Percentiles rank a stretch among this genome's conserved stretches.
Conservation (phyloP, 768 basidiomycete genomes). For the Termitomyces sp. region DNA sequence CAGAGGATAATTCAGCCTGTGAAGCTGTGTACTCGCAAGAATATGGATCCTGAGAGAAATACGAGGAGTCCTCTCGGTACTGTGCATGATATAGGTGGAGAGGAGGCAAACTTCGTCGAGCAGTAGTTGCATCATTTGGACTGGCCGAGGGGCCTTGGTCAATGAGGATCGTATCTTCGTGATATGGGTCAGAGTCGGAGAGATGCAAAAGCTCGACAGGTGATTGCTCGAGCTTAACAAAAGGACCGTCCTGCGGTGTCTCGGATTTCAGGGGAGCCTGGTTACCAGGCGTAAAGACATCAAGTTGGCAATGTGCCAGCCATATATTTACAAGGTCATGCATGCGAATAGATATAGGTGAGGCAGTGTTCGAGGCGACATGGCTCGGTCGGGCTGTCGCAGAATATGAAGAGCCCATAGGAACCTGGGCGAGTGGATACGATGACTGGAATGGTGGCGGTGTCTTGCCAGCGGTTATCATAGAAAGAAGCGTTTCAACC, state of each 20-base stretch:
- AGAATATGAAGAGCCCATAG: conserved; percentile 15
- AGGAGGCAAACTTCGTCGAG: conserved; percentile 15
- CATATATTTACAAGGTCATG: conserved; percentile 61
- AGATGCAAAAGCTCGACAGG: conserved; percentile 16
- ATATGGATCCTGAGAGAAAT: background rate
- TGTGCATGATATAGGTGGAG: conserved; percentile 15
- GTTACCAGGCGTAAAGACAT: conserved; percentile 7
- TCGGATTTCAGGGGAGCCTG: conserved; percentile 6
- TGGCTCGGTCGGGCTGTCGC: conserved; percentile 30
- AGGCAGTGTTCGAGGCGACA: conserved; percentile 37
- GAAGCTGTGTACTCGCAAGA: background rate
- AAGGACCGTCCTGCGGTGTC: conserved; percentile 7
- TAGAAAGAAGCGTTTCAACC: conserved; percentile 60
- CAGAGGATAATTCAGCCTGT: conserved; percentile 11
- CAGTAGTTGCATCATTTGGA: conserved; percentile 3
- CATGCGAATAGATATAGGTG: conserved; percentile 51
- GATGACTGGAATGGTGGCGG: conserved; percentile 36
- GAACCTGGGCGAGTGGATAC: conserved; percentile 29
- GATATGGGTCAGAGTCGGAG: conserved; percentile 20
- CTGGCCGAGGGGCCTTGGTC: conserved; percentile 6
- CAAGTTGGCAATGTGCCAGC: conserved; percentile 53
- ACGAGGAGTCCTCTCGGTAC: background rate
- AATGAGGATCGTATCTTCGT: conserved; percentile 14
- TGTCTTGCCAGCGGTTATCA: conserved; percentile 42
- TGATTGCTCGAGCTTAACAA: conserved; percentile 34